Evolutionary conservation across 2,329 filamentous ascomycete genomes (phyloP).

Genomic region (Aureobasidium sp.): DNA sequence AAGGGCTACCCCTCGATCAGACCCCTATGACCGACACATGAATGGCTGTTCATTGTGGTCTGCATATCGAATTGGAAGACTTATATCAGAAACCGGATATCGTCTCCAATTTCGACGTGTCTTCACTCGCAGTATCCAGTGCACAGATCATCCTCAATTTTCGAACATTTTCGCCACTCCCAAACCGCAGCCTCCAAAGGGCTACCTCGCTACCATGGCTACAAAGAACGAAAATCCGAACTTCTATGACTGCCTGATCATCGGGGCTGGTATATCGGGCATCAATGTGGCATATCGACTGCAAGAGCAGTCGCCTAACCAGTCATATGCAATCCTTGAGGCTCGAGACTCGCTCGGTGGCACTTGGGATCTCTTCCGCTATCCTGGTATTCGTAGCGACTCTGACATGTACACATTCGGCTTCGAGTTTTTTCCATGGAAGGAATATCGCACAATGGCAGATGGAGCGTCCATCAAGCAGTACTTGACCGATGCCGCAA

Average conservation of each 20-base stretch:
- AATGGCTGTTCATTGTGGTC: background rate
- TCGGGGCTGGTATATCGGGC: slow-evolving; percentile 68
- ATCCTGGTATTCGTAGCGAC: slow-evolving; percentile 53
- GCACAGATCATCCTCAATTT: background rate
- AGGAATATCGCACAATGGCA: slow-evolving; percentile 40
- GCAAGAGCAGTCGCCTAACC: slow-evolving; percentile 41
- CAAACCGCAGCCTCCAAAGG: background rate
- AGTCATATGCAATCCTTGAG: slow-evolving; percentile 62
- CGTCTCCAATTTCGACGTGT: background rate
- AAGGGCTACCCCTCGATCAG: slow-evolving; percentile 5
- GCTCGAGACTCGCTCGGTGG: slow-evolving; percentile 60
- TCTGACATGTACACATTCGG: slow-evolving; percentile 45
- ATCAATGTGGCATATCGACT: slow-evolving; percentile 65
- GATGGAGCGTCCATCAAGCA: slow-evolving; percentile 37
- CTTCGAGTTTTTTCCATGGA: slow-evolving; percentile 66
- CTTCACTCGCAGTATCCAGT: background rate
- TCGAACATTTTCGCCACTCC: background rate
- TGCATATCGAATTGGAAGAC: background rate
- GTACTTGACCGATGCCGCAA: slow-evolving; percentile 38
- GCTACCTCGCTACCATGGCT: background rate
- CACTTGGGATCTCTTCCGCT: slow-evolving; percentile 73
- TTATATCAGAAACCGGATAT: background rate
- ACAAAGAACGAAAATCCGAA: background rate
- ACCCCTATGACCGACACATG: background rate
- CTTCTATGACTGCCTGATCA: slow-evolving; percentile 47